Evolutionary conservation across 345 rosid species (phyloP).

Genomic region (Psidium friedrichsthalianum): DNA sequence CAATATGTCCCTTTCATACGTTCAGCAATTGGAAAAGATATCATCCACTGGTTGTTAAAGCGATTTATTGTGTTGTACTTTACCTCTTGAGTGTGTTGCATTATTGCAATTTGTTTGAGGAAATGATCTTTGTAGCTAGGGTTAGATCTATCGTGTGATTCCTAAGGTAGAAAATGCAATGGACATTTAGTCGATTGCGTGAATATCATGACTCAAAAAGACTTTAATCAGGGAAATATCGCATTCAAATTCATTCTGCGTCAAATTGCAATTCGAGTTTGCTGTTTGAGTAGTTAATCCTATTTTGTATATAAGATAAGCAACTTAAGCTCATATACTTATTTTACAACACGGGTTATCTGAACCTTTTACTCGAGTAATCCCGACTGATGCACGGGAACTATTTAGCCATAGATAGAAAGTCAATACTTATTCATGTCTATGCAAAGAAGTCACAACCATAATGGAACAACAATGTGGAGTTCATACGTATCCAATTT

Average conservation of each 20-base stretch:
- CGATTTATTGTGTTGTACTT: not conserved
- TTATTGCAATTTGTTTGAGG: not conserved
- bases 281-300: not conserved
- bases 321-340: not conserved
- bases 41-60: not conserved
- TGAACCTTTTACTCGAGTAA: not conserved
- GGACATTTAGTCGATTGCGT: not conserved
- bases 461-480: not conserved
- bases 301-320: not conserved
- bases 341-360: not conserved
- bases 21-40: not conserved
- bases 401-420: not conserved
- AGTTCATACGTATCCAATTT: not conserved
- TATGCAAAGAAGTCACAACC: not conserved
- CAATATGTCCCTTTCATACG: not conserved
- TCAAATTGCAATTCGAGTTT: not conserved
- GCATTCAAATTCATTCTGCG: not conserved
- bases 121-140: not conserved
- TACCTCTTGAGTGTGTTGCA: not conserved
- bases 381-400: not conserved
- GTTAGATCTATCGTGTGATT: not conserved
- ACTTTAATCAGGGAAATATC: not conserved
- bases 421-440: not conserved
- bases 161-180: not conserved
- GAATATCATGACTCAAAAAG: not conserved